Base-by-base conservation (phyloP, 139 green algal species). In the Volvox africanus region DNA sequence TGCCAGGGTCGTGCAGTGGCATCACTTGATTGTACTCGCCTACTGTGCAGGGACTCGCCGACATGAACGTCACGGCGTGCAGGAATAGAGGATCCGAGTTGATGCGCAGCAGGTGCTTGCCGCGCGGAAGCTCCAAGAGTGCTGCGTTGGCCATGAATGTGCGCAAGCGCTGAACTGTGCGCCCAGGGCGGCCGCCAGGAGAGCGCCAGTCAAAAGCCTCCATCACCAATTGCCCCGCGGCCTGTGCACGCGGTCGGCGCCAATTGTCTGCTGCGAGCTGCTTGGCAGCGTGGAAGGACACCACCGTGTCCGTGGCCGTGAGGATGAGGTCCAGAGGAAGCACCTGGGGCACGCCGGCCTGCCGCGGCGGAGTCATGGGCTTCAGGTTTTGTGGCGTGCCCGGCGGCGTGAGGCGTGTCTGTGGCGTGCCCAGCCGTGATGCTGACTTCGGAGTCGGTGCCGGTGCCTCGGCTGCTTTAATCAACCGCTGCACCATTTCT, bases 51-150 rank as follows among this genome's bases (percentile, higher is more conserved):
- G 78, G 82, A 24, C 85, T 88, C 35, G 76, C 44, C 22, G 77
- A 90, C 73, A 76, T 87, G 82, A 96, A 93, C 19, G 71, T 93
- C 36, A 94, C 35, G 0, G 91, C 78, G 86, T 96, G 95, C 37
- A 95, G 92, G 69, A 91, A 86, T 22, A 92, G 75, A 1, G 61
- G 20, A 67, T 88, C 79, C 30, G 78, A 86, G 30, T 80, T 88
- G 32, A 96, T 76, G 37, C 92, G 93, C 92, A 97, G 87, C 82
- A 96, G 61, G 88, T 97, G 95, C n/a, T 75, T 55, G 13, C 95
- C 95, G n/a, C 95, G 93, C 2, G 94, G 93, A 80, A 97, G 92
- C 37, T 95, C 90, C 87, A 97, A 85, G 30, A 90, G 88, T 16
- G 80, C 55, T 0, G 88, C 86, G 19, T 87, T 85, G 35, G 91